phyloP scores from a whole-genome alignment of 768 basidiomycete species.

The Daedaleopsis sinensis region DNA sequence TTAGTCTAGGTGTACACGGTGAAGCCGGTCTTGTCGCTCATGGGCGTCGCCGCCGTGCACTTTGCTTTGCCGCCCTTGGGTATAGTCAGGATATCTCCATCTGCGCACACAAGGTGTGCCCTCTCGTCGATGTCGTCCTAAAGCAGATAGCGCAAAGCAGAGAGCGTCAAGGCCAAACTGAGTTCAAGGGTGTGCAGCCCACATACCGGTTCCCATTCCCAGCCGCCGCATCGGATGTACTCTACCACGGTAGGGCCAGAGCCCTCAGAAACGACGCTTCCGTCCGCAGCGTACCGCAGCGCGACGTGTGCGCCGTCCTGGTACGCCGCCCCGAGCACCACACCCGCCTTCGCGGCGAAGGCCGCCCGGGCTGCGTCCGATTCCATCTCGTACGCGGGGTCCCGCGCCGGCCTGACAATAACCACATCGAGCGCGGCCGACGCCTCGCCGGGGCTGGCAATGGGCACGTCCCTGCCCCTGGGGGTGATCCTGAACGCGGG shows the following conservation, averaged over 20 bases:
- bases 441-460: conserved; percentile 39
- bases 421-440: conserved; percentile 69
- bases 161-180: no score
- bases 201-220: conserved; percentile 87
- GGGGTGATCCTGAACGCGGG: conserved; percentile 80
- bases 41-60: conserved; percentile 46
- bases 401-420: conserved; percentile 70
- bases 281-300: conserved; percentile 54
- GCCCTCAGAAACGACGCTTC: conserved; percentile 41
- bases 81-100: conserved; percentile 73
- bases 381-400: conserved; percentile 49
- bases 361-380: conserved; percentile 43
- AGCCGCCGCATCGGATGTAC: conserved; percentile 75
- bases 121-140: conserved; percentile 61
- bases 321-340: conserved; percentile 72
- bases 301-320: conserved; percentile 71
- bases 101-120: conserved; percentile 78
- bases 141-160: not conserved
- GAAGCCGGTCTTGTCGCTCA: conserved; percentile 41
- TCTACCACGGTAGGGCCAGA: conserved; percentile 67
- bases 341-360: conserved; percentile 58
- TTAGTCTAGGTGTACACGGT: conserved; percentile 41
- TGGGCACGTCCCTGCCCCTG: conserved; percentile 44
- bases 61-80: conserved; percentile 59
- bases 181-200: no score